Base-by-base conservation (phyloP, 139 green algal species). In the Gonium pectorale region DNA sequence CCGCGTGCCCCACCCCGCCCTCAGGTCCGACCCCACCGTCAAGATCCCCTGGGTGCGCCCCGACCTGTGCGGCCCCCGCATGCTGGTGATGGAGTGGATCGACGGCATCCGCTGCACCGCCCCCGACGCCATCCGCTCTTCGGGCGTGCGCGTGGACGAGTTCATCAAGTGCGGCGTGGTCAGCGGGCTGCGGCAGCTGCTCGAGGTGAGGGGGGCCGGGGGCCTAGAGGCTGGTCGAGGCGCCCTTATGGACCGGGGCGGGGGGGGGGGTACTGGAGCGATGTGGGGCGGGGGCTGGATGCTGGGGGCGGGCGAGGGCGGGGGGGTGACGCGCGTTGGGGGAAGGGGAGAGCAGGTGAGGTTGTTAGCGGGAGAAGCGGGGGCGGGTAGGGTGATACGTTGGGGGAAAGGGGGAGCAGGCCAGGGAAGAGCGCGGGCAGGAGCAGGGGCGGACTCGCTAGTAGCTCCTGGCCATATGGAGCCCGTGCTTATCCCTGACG, bases 31-130 rank as follows among this genome's bases (percentile, higher is more conserved):
- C 93, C 88, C 94, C 37, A 96, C 88, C 26, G 98, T 99, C 29
- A 99, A 99, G 91, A 99, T 99, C 75, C 97, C 97, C 35, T 98
- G 94, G 94, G 94, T 97, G 83, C 93, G 96, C 46, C 72, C 70
- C 29, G 95, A 98, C 86, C 88, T 99, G 84, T 96, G 90, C 63
- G 92, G 93, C 31, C 79, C 72, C 59, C 71, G 83, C 21, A 86
- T 98, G 44, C 89, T 99, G 40, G 91, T 97, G 21, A 99, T 99
- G 98, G 98, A 99, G 92, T 99, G 98, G 98, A 98, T 99, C 68
- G 95, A 99, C 74, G 98, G 98, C 69, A 93, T 99, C 38, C 91
- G 97, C 51, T 99, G 96, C 91, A 99, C 96, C 9, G 92, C 98
- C 67, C 63, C 74, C 38, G 60, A 68, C 15, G 88, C 75, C 80